These are phyloP conservation scores for Pseudogymnoascus sp. DNA, from an alignment of 2,329 filamentous ascomycete genomes.

Conservation along the genomic window DNA sequence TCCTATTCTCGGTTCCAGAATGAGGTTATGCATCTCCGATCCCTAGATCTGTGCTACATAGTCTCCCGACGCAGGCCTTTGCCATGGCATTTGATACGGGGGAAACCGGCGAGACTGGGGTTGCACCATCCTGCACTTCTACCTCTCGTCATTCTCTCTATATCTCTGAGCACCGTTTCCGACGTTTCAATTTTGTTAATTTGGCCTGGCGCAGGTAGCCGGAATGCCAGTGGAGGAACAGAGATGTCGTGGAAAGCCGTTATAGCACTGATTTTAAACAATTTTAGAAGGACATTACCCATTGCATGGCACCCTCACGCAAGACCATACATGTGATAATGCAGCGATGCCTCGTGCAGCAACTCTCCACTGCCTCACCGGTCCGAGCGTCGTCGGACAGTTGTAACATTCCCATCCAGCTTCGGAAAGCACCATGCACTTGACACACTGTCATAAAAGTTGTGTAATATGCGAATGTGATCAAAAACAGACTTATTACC, in stretches of 20 bases:
- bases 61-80: not conserved
- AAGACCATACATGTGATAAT: not conserved
- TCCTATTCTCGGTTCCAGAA: not conserved
- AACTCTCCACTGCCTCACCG: not conserved
- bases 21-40: not conserved
- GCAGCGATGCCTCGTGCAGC: not conserved
- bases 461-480: constrained; percentile 5
- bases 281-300: not conserved
- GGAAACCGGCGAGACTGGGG: not conserved
- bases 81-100: not conserved
- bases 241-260: not conserved
- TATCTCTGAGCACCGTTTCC: not conserved
- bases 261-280: not conserved
- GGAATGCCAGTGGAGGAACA: not conserved
- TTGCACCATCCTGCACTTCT: not conserved
- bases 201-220: not conserved
- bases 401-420: not conserved
- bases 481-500: constrained; percentile 6
- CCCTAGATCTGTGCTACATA: constrained; percentile 6
- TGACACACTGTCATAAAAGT: not conserved
- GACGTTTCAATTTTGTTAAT: not conserved
- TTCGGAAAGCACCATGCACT: constrained; percentile 2
- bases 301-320: not conserved
- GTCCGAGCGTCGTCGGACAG: not conserved
- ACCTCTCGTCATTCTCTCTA: not conserved